A percentile compares a stretch with the other conserved stretches of the same genome.
These are phyloP conservation scores for Hirschfeldia incana DNA, from an alignment of 345 rosid species.

Conservation along the genomic window DNA sequence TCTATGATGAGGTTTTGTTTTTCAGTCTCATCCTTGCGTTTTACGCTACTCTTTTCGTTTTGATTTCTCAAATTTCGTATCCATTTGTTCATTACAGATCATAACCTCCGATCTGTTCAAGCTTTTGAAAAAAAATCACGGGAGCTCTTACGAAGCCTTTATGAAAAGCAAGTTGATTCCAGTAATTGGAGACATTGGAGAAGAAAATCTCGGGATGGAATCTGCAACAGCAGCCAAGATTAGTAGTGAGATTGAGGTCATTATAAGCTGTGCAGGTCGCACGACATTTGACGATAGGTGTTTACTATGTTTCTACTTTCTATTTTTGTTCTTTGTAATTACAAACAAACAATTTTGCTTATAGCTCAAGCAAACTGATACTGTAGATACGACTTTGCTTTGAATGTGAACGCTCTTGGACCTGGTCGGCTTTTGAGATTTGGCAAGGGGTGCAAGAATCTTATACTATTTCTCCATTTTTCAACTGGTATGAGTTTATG, in stretches of 20 bases:
- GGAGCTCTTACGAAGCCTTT: constrained; percentile 31
- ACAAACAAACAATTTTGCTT: neutral
- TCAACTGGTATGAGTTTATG: constrained; percentile 56
- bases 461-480: constrained; percentile 49
- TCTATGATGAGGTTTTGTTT: constrained; percentile 14
- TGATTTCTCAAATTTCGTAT: neutral
- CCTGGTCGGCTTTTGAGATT: constrained; percentile 47
- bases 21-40: too few relatives aligned
- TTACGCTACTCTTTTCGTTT: neutral
- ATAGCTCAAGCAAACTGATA: constrained; percentile 11
- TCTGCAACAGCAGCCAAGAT: constrained; percentile 31
- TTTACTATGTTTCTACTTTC: neutral
- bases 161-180: constrained; percentile 47
- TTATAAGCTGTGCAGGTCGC: constrained; percentile 66
- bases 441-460: constrained; percentile 45
- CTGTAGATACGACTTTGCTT: constrained; percentile 47
- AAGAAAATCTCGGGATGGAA: constrained; percentile 33
- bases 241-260: constrained; percentile 54
- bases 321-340: neutral
- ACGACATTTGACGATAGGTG: constrained; percentile 50
- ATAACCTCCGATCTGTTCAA: constrained; percentile 40
- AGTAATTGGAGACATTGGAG: constrained; percentile 36
- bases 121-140: constrained; percentile 29
- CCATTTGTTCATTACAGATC: neutral
- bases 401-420: constrained; percentile 58